Percentiles rank a stretch among this genome's conserved stretches.
These are phyloP conservation scores for Rhizopus stolonifer DNA, from an alignment of 371 early-diverging fungal genomes.

Conservation along the genomic window DNA sequence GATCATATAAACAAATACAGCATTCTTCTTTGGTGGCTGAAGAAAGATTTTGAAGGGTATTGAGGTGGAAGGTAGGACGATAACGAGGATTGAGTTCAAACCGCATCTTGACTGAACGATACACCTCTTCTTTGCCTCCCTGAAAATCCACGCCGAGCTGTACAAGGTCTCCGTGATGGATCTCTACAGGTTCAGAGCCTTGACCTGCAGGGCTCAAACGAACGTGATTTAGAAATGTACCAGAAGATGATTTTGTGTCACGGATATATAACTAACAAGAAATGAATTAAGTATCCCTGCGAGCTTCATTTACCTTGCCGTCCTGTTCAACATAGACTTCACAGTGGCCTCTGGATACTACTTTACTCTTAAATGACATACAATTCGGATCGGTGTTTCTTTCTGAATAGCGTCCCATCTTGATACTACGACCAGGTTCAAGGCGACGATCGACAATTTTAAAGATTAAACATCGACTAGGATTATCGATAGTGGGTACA, in stretches of 20 bases:
- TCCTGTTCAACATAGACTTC: slow-evolving; percentile 81
- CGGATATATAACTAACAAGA: slow-evolving; percentile 87
- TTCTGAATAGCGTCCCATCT: slow-evolving; percentile 79
- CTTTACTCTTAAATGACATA: slow-evolving; percentile 90
- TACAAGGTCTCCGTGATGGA: slow-evolving; percentile 92
- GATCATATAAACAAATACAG: slow-evolving; percentile 92
- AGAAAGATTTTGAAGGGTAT: slow-evolving; percentile 39
- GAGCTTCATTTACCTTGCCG: slow-evolving; percentile 60
- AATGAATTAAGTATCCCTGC: not conserved
- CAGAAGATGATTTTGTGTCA: slow-evolving; percentile 94
- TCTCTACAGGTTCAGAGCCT: slow-evolving; percentile 78
- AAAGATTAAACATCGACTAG: slow-evolving; percentile 70
- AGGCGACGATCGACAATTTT: slow-evolving; percentile 77
- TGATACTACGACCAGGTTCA: slow-evolving; percentile 58
- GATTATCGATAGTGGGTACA: slow-evolving; percentile 70
- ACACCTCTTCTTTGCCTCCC: slow-evolving; percentile 78
- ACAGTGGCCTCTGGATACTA: slow-evolving; percentile 92
- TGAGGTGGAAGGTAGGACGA: slow-evolving; percentile 36
- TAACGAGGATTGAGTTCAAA: slow-evolving; percentile 67
- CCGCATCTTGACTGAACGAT: slow-evolving; percentile 72
- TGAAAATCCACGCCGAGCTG: slow-evolving; percentile 97
- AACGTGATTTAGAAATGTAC: slow-evolving; percentile 95
- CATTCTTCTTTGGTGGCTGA: slow-evolving; percentile 73
- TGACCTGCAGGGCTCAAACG: slow-evolving; percentile 84
- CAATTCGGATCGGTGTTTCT: slow-evolving; percentile 48